Evolutionary conservation across 2,329 filamentous ascomycete genomes (phyloP).

Genomic region (Aaosphaeria pasadenensis): DNA sequence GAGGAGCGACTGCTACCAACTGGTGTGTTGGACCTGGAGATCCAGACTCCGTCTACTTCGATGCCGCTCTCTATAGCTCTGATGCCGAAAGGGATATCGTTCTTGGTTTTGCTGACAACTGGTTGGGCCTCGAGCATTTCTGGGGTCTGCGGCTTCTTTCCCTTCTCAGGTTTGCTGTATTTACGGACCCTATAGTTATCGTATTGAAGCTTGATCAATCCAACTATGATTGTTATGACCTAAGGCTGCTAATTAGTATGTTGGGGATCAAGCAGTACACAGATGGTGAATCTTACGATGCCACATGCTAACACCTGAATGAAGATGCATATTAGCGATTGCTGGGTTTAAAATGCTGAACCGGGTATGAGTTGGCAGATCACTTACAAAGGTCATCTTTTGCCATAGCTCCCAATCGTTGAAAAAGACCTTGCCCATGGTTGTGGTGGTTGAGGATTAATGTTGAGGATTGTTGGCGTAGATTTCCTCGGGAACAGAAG

Average conservation of each 20-base stretch:
- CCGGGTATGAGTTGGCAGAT: background rate
- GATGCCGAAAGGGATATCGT: conserved; percentile 80
- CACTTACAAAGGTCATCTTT: conserved; percentile 82
- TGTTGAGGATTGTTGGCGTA: background rate
- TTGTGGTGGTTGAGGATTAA: conserved; percentile 9
- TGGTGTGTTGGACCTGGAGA: conserved; percentile 45
- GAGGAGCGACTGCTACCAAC: conserved; percentile 35
- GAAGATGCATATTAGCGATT: background rate
- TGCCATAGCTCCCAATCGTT: conserved; percentile 74
- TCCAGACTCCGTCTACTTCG: conserved; percentile 76
- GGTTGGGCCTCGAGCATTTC: conserved; percentile 65
- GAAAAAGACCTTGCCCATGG: conserved; percentile 42
- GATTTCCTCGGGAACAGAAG: too few species aligned
- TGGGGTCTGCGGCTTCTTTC: conserved; percentile 46
- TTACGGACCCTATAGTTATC: conserved; percentile 41
- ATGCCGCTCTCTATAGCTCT: conserved; percentile 80
- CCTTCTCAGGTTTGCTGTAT: conserved; percentile 39
- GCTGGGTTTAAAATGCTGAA: too few species aligned
- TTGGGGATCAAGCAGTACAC: conserved; percentile 1
- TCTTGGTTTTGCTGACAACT: conserved; percentile 55
- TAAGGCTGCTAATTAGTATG: conserved; percentile 29
- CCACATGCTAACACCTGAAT: conserved; percentile 67
- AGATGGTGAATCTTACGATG: conserved; percentile 50
- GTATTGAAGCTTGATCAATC: conserved; percentile 61
- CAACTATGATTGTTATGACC: conserved; percentile 65